These are phyloP conservation scores for Juglanconis oblonga DNA, from an alignment of 2,329 filamentous ascomycete genomes.

Conservation along the genomic window DNA sequence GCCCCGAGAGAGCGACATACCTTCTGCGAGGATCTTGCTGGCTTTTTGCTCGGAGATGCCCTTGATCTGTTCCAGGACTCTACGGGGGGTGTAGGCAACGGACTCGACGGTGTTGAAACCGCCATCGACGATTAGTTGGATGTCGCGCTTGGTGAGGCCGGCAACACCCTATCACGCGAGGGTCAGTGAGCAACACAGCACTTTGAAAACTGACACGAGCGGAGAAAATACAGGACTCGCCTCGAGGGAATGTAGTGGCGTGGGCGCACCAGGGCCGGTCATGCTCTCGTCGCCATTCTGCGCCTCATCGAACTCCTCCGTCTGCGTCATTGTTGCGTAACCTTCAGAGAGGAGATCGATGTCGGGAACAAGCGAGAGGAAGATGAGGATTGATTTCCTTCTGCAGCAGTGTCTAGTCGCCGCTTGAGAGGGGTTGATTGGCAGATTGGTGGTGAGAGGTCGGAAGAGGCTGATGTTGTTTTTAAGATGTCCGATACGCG, in stretches of 20 bases:
- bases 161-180: conserved; percentile 67
- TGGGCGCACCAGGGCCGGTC: conserved; percentile 88
- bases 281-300: conserved; percentile 67
- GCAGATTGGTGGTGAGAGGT: neutral
- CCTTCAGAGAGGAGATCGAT: neutral
- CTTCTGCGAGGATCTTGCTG: conserved; percentile 83
- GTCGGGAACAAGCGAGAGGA: neutral
- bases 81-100: conserved; percentile 84
- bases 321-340: conserved; percentile 38
- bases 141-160: conserved; percentile 90
- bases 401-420: neutral
- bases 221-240: conserved; percentile 44
- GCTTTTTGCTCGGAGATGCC: conserved; percentile 98
- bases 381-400: neutral
- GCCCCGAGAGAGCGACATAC: conserved; percentile 41
- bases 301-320: conserved; percentile 66
- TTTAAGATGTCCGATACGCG: neutral
- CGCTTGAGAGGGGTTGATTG: neutral
- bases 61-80: conserved; percentile 90
- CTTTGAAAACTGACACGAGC: neutral
- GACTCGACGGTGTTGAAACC: conserved; percentile 95
- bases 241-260: conserved; percentile 80
- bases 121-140: conserved; percentile 86
- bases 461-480: neutral
- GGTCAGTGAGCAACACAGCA: neutral